Evolutionary conservation across 2,329 filamentous ascomycete species (phyloP), one percentile per base, ranked within the genome.

Genomic region (Fusarium vanettenii): DNA sequence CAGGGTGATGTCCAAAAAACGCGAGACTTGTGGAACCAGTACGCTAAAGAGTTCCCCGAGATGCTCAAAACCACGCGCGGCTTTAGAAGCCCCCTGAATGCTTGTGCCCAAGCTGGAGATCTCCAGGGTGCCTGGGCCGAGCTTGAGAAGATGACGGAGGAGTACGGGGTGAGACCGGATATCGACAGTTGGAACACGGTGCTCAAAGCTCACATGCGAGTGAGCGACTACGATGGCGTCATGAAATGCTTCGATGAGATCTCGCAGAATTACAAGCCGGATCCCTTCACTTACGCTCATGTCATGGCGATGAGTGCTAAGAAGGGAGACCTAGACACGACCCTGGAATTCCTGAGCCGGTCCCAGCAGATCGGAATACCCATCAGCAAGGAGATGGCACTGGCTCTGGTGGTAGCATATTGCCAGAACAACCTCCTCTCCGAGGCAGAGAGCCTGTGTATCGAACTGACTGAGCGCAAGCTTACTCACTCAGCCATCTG

Each of bases 101-200:
- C 92, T 1, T 90, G 96, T 82, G 92, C 94, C 1, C 89, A 90
- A 66, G 86, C 90, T 60, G 93, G 91, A 3, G 90, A 97, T 74
- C 81, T 92, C 1, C 79, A 84, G 5, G 86, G 89, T 60, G 90
- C 92, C 0, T 84, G 89, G 60, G 81, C 85, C 22, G 88, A 92
- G 39, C 93, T 98, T 70, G 79, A 90, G 56, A 85, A 87, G n/a
- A 90, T 97, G 66, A 79, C 81, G 27, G 76, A 83, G 8, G 85
- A 90, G 60, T 92, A 91, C 77, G 82, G 85, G 1, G 76, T 93
- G 18, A 74, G 85, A 48, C 92, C 92, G 8, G 89, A 91, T 72
- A 81, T 88, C 2, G 80, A 86, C 39, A 90, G 89, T 72, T 97
- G 93, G 92, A 97, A 97, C 79, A 91, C 92, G 25, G 82, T 98